Conservation (phyloP, 768 basidiomycete genomes). For the Boletus rubroflammeus region DNA sequence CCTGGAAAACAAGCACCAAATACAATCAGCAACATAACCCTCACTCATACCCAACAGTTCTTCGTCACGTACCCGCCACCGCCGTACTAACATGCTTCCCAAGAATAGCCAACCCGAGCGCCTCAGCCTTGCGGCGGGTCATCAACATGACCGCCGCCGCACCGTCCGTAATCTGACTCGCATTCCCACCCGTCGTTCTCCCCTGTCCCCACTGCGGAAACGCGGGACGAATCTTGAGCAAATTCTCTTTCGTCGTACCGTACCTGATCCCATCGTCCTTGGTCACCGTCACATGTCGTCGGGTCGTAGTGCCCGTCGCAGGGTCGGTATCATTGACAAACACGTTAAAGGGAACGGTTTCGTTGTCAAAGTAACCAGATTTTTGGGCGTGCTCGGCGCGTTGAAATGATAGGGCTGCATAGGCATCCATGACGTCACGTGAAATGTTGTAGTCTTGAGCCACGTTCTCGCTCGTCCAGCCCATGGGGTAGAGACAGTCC, state of each 20-base stretch:
- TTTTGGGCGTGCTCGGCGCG: constrained; percentile 74
- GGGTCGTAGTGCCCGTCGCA: constrained; percentile 42
- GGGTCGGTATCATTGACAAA: constrained; percentile 59
- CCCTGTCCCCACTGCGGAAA: constrained; percentile 80
- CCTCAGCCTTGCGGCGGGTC: constrained; percentile 75
- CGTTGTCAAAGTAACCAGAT: constrained; percentile 57
- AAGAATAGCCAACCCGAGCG: constrained; percentile 67
- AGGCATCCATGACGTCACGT: constrained; percentile 72
- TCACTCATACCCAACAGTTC: neutral
- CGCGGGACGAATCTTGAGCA: constrained; percentile 65
- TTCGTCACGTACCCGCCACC: constrained; percentile 49
- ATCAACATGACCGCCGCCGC: constrained; percentile 80
- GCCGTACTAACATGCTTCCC: constrained; percentile 76
- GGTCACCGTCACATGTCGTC: constrained; percentile 50
- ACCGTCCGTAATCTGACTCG: constrained; percentile 82
- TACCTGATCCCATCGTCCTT: constrained; percentile 78
- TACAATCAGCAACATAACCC: neutral
- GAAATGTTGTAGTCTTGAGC: constrained; percentile 69
- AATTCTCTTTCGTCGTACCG: constrained; percentile 63
- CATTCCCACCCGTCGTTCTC: constrained; percentile 81
- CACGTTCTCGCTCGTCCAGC: constrained; percentile 88
- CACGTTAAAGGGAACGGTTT: constrained; percentile 76
- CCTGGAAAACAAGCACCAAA: constrained; percentile 35
- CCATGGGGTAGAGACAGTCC: constrained; percentile 74
- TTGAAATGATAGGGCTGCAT: constrained; percentile 72